A percentile compares a stretch with the other conserved stretches of the same genome.
phyloP scores from a whole-genome alignment of 2,329 filamentous ascomycete species.

The Talaromyces rugulosus region DNA sequence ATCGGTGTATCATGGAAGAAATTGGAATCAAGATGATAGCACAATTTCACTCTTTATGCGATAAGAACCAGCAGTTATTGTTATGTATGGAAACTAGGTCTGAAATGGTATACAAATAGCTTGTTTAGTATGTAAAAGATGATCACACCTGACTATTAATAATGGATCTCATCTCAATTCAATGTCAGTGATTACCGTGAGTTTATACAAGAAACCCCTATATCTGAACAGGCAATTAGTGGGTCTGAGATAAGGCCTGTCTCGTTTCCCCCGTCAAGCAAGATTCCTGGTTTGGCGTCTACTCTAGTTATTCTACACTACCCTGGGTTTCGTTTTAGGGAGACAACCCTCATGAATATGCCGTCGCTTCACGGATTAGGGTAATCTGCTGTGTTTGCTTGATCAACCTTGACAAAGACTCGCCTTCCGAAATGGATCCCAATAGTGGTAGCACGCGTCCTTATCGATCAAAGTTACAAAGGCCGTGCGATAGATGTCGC shows the following conservation, averaged over 20 bases:
- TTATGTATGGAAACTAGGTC: no score
- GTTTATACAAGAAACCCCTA: not conserved
- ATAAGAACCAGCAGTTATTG: no score
- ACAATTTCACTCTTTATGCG: no score
- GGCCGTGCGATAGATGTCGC: slow-evolving; percentile 31
- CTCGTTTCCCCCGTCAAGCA: not conserved
- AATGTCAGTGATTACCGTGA: not conserved
- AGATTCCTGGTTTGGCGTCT: not conserved
- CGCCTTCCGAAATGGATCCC: not conserved
- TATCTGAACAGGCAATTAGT: not conserved
- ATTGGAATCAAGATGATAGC: no score
- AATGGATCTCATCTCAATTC: not conserved
- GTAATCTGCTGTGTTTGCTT: not conserved
- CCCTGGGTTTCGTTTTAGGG: not conserved
- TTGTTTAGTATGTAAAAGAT: not conserved
- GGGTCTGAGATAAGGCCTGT: not conserved
- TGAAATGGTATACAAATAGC: no score
- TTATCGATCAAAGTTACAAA: slow-evolving; percentile 30
- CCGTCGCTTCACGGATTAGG: not conserved
- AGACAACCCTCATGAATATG: not conserved
- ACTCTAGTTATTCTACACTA: not conserved
- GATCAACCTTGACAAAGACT: not conserved
- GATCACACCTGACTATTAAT: not conserved
- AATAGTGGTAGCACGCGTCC: slow-evolving; percentile 16
- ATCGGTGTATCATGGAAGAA: not conserved